Evolutionary conservation across 176 grass and related monocot species (phyloP).

Genomic region (Oryza glaberrima): DNA sequence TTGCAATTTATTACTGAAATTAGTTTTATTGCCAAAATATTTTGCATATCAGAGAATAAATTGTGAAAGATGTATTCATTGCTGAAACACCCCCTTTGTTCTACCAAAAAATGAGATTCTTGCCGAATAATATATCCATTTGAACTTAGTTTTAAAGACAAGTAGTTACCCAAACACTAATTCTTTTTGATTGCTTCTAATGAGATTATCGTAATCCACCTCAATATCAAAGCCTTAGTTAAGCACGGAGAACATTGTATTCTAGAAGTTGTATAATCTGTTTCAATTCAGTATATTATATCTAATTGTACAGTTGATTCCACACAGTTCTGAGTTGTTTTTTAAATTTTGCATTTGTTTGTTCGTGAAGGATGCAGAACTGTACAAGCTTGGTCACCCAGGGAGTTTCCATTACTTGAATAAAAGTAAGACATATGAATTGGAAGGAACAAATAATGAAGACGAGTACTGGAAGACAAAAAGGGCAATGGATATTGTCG

Average conservation of each 20-base stretch:
- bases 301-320: background rate
- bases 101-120: too few species aligned
- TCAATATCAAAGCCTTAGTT: background rate
- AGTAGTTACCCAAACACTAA: background rate
- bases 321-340: constrained; percentile 11
- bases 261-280: constrained; percentile 2
- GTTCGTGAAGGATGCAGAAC: constrained; percentile 71
- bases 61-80: background rate
- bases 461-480: constrained; percentile 96
- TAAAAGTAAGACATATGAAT: constrained; percentile 88
- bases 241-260: background rate
- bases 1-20: constrained; percentile 8
- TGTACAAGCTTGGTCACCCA: constrained; percentile 85
- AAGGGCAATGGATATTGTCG: constrained; percentile 97
- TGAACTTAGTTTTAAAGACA: background rate
- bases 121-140: background rate
- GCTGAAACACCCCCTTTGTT: background rate
- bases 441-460: constrained; percentile 85
- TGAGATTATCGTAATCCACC: background rate
- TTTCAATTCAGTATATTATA: constrained; percentile 5
- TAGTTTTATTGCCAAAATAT: background rate
- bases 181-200: background rate
- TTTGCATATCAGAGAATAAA: background rate
- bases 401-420: constrained; percentile 96
- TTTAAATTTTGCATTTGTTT: constrained; percentile 49